A percentile compares a stretch with the other conserved stretches of the same genome.
phyloP scores from a whole-genome alignment of 495 filamentous ascomycete genomes.

The Penicillium turbatum region DNA sequence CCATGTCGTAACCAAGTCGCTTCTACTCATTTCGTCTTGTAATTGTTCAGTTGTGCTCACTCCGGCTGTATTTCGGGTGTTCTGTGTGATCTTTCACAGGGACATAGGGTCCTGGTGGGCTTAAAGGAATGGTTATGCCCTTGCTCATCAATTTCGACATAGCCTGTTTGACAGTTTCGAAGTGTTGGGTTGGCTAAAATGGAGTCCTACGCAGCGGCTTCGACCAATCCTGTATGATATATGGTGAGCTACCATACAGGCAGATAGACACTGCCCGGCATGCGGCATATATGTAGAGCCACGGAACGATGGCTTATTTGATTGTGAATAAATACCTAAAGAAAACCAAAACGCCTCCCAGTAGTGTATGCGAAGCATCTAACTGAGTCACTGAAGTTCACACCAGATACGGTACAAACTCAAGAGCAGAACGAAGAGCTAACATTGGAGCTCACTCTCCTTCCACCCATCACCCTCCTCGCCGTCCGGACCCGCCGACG shows the following conservation, averaged over 20 bases:
- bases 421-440: conserved; percentile 2
- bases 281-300: neutral
- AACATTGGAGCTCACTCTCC: conserved; percentile 48
- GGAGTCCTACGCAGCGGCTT: too few relatives aligned
- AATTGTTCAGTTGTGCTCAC: too few relatives aligned
- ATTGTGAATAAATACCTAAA: neutral
- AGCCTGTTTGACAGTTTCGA: too few relatives aligned
- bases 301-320: neutral
- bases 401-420: neutral
- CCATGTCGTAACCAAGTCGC: neutral
- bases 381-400: neutral
- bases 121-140: too few relatives aligned
- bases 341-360: conserved; percentile 1
- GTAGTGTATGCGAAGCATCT: neutral
- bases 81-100: too few relatives aligned
- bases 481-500: conserved; percentile 34
- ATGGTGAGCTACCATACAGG: too few relatives aligned
- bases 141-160: too few relatives aligned
- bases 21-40: too few relatives aligned
- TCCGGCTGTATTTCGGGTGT: too few relatives aligned
- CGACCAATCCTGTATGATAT: too few relatives aligned
- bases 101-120: too few relatives aligned
- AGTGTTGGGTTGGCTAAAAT: too few relatives aligned
- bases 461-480: conserved; percentile 47
- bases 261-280: neutral